Base-by-base conservation (phyloP, 768 basidiomycete genomes). In the Dioszegia aurantiaca region DNA sequence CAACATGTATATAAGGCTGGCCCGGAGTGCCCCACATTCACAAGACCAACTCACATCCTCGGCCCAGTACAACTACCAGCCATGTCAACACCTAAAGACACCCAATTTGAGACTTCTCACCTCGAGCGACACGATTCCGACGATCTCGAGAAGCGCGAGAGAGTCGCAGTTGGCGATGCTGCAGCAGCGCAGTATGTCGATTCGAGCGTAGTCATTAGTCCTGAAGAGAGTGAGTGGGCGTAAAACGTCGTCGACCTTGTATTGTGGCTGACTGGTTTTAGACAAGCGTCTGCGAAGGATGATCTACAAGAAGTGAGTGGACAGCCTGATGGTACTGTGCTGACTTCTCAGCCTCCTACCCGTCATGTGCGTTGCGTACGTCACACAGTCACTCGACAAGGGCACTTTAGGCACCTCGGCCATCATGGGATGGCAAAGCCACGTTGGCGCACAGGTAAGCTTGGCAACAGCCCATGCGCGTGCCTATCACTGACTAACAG, bases 211-310 rank as follows among this genome's bases (percentile, higher is more conserved):
- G n/a, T 42, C 30, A 63, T 72, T 36, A 40, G 53, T n/a, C 58
- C 59, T 9, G 67, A 56, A 21, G 70, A 72, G 51, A 53, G 46
- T 47, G 28, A 47, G 46, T 47, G 3, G 23, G 23, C 3, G 16
- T 30, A n/a, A n/a, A n/a, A n/a, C n/a, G 8, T 14, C 21, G 9
- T 17, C 4, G 3, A 47, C 6, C n/a, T 17, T 47, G 27, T 16
- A 2, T 11, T 3, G 3, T 4, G 19, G 19, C 46, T 30, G 46
- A 33, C 40, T 42, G 40, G 21, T 5, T 45, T 4, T 23, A 27
- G 81, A 81, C 63, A 64, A 56, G 37, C 51, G 55, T 27, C 52
- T 67, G 33, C 57, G 63, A 27, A 10, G 58, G 27, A 51, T 40
- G 41, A 67, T 67, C 27, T 45, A 64, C 39, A 44, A 43, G 30